These are phyloP conservation scores for Sporothrix pallida DNA, from an alignment of 2,329 filamentous ascomycete species.

Conservation along the genomic window DNA sequence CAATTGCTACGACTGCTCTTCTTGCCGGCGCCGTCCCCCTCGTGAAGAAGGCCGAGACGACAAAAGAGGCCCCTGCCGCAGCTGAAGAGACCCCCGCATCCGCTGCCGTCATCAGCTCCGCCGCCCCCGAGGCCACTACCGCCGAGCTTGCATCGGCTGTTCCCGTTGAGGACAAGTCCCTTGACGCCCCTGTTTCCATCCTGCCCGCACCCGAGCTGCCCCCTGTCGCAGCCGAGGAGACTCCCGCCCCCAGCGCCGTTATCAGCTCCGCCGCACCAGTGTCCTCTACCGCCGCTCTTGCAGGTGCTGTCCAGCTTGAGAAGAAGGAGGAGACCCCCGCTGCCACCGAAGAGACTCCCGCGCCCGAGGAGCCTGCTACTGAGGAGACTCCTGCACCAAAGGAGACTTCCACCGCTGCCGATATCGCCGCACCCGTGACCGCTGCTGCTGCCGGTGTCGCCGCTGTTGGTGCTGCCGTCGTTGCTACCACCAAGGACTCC, in stretches of 20 bases:
- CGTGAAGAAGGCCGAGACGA: conserved; percentile 48
- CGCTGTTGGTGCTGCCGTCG: conserved; percentile 29
- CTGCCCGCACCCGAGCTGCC: neutral
- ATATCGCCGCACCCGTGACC: conserved; percentile 10
- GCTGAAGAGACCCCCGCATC: conserved; percentile 52
- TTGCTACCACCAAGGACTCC: conserved; percentile 31
- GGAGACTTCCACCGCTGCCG: conserved; percentile 21
- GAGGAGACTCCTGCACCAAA: conserved; percentile 28
- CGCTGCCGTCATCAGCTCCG: conserved; percentile 42
- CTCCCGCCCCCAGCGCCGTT: conserved; percentile 53
- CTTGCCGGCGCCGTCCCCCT: conserved; percentile 61
- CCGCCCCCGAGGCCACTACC: conserved; percentile 22
- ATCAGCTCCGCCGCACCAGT: conserved; percentile 29
- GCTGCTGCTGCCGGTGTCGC: conserved; percentile 21
- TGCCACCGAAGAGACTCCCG: neutral
- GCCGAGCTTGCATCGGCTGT: conserved; percentile 52
- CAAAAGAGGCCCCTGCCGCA: conserved; percentile 8
- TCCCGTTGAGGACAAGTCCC: conserved; percentile 58
- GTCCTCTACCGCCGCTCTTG: conserved; percentile 21
- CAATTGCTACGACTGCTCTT: conserved; percentile 9
- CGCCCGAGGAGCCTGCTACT: neutral
- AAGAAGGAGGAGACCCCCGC: conserved; percentile 35
- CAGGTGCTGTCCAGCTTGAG: conserved; percentile 66
- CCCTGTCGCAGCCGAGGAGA: conserved; percentile 41
- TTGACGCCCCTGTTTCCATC: neutral